These are phyloP conservation scores for Amylocystis lapponica DNA, from an alignment of 768 basidiomycete species.

Conservation along the genomic window DNA sequence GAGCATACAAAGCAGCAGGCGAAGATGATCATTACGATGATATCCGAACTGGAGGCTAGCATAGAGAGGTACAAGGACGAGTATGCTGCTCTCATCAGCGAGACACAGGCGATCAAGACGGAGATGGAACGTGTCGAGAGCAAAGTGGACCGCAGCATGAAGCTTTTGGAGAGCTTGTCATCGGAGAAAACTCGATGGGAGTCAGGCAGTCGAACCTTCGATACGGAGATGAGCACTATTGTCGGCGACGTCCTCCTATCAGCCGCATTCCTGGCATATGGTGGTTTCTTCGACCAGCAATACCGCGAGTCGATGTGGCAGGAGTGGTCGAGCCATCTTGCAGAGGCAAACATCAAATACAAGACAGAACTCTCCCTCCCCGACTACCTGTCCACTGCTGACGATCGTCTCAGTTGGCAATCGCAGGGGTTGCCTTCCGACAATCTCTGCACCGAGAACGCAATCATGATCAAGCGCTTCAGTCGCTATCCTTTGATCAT, in stretches of 20 bases:
- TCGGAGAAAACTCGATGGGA: constrained; percentile 96
- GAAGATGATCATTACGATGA: constrained; percentile 82
- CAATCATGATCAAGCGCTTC: constrained; percentile 99
- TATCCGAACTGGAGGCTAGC: constrained; percentile 86
- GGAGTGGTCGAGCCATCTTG: constrained; percentile 85
- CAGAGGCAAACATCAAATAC: constrained; percentile 86
- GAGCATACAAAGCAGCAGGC: constrained; percentile 96
- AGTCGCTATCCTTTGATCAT: constrained; percentile 97
- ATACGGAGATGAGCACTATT: constrained; percentile 97
- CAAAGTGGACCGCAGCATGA: constrained; percentile 97
- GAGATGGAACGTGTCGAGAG: constrained; percentile 98
- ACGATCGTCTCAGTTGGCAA: constrained; percentile 94
- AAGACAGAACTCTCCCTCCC: constrained; percentile 89
- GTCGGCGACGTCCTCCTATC: constrained; percentile 95
- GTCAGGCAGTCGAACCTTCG: constrained; percentile 89
- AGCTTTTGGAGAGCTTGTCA: constrained; percentile 85
- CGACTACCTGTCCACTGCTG: constrained; percentile 95
- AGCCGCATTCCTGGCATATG: constrained; percentile 94
- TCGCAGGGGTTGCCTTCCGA: constrained; percentile 94
- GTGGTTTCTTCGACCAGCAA: constrained; percentile 97
- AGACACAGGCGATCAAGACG: constrained; percentile 92
- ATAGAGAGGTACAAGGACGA: constrained; percentile 95
- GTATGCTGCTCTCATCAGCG: constrained; percentile 93
- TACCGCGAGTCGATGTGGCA: constrained; percentile 98
- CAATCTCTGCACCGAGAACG: constrained; percentile 94